Conservation (phyloP, 2,329 filamentous ascomycete species). For the Aspergillus sp. region DNA sequence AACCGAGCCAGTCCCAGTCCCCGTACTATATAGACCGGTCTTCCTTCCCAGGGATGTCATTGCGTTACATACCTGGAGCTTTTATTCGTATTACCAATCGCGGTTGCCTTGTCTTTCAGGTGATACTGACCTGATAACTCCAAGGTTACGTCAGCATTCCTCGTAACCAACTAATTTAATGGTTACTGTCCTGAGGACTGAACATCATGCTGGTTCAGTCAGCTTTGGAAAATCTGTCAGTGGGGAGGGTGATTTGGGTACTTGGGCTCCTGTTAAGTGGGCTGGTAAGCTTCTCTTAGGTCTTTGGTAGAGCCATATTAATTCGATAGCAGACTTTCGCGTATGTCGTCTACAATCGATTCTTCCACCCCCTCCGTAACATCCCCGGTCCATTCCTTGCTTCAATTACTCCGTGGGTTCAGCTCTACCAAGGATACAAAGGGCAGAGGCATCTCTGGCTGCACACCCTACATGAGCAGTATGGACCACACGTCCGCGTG, state of each 20-base stretch:
- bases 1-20: no score
- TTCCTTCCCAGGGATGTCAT: no score
- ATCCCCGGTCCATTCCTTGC: constrained; percentile 26
- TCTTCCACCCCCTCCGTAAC: constrained; percentile 26
- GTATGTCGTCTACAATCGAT: constrained; percentile 27
- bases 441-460: constrained; percentile 68
- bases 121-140: no score
- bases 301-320: not conserved
- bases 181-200: no score
- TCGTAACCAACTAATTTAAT: no score
- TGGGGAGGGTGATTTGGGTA: constrained; percentile 10
- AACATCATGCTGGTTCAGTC: constrained; percentile 19
- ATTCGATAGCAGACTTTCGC: constrained; percentile 14
- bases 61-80: no score
- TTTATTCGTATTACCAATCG: no score
- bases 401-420: constrained; percentile 41
- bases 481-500: constrained; percentile 63
- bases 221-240: constrained; percentile 10
- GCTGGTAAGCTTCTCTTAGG: constrained; percentile 10
- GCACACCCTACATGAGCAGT: constrained; percentile 60
- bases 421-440: constrained; percentile 65
- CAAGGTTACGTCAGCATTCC: no score
- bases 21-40: no score
- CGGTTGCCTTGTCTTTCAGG: no score
- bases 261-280: constrained; percentile 11